Evolutionary conservation across 2,329 filamentous ascomycete genomes (phyloP), one percentile per base, ranked within the genome.

Genomic region (Colletotrichum aenigma): DNA sequence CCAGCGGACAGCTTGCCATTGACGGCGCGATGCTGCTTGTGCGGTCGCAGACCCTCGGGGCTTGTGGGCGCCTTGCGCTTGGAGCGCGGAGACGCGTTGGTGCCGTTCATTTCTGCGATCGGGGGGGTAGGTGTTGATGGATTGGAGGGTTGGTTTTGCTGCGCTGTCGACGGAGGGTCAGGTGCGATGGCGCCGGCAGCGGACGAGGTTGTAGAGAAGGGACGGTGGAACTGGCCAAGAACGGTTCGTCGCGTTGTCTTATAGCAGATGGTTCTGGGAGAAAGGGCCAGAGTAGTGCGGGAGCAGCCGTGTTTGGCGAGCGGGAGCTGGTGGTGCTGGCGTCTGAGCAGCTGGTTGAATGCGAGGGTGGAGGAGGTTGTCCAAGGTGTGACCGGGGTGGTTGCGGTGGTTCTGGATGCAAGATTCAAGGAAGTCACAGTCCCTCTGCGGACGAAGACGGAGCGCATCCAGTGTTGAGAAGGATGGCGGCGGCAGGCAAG

Each of bases 21-120:
- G 30, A 83, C 78, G n/a, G 83, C 80, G 66, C 86, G 85, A 58
- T 85, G 83, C 76, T 87, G 86, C 79, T 88, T 88, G 28, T 84
- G 81, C 21, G 85, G 85, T 38, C 86, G 84, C 43, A 77, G 30
- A 32, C 84, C 83, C 36, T 86, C 85, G 58, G 86, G 82, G 55
- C 86, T 83, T 76, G 85, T 84, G 43, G 87, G 85, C 34, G 87
- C 88, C 82, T 91, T 91, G 81, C 89, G 88, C 85, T 91, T 91
- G 76, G 85, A 83, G 81, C 87, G 86, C 76, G 85, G 82, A 52
- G 84, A 84, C 43, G 83, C 80, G 74, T 82, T 81, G 70, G 83
- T 79, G 75, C 86, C 85, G 78, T 88, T 88, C 88, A 90, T 89
- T 74, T 71, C 80, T 81, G 74, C 70, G 30, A 74, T 62, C 36